Base-by-base conservation (phyloP, 768 basidiomycete species). In the Phylloporus scabripes region DNA sequence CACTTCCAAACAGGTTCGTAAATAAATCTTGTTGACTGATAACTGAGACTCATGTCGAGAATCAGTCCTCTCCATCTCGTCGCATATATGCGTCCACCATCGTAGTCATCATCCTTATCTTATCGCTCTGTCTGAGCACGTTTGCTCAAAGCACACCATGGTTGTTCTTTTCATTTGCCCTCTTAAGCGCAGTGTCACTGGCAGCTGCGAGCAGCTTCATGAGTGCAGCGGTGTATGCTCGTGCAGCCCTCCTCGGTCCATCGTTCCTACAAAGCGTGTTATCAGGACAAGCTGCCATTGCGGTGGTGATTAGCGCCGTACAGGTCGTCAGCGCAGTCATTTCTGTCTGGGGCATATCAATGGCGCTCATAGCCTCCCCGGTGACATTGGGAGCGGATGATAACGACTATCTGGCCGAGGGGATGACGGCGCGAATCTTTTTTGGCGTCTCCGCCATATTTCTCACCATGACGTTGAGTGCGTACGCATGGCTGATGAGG, bases 221-320 rank as follows among this genome's bases (percentile, higher is more conserved):
- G 17, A 85, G 86, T 59, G 84, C 81, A 0, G 76, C 88, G 10
- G 74, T 85, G 36, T 77, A 91, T 32, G 87, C 85, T 1, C 75
- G 87, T 17, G 87, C 88, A 2, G 83, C 87, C 0, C 70, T 89
- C 10, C 87, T 90, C 58, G 91, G 90, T 0, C 78, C 83, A 3
- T 62, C 72, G 7, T 80, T 82, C 9, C 77, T 92, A 39, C 85
- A 90, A 62, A 72, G 81, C 31, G 71, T 86, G 62, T 80, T 92
- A 74, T 79, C 86, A 3, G 89, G 88, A 6, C 87, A 92, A 66
- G 89, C 85, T 1, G 86, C 84, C 2, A 82, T 92, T 3, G 90
- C 85, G 0, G 85, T 92, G 9, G 81, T 79, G 3, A 81, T 92
- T 48, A 87, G 87, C 44, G 69, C 73, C 1, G 82, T 88, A 0